Conservation (phyloP, 1,139 yeast genomes). For the Pneumocystis canis region DNA sequence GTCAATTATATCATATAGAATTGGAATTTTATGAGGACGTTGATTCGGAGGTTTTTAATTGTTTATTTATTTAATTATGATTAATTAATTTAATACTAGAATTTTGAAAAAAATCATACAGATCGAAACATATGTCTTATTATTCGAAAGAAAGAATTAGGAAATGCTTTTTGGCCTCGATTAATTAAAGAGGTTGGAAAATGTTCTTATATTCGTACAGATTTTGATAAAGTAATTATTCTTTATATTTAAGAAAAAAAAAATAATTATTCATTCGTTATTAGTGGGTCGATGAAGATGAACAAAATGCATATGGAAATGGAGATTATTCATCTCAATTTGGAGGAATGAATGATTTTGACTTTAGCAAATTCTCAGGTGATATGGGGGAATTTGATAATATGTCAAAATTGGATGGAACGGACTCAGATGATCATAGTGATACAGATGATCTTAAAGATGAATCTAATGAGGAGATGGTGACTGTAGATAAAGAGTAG, state of each 20-base stretch:
- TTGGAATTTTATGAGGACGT: too few species aligned
- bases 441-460: slow-evolving; percentile 15
- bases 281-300: slow-evolving; percentile 86
- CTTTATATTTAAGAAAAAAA: not conserved
- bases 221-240: slow-evolving; percentile 47
- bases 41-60: too few species aligned
- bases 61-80: too few species aligned
- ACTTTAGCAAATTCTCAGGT: slow-evolving; percentile 14
- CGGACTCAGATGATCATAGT: slow-evolving; percentile 18
- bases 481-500: not conserved
- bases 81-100: not conserved
- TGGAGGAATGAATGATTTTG: slow-evolving; percentile 14
- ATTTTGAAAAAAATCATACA: slow-evolving; percentile 30
- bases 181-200: slow-evolving; percentile 61
- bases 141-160: slow-evolving; percentile 50
- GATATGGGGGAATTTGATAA: not conserved
- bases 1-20: slow-evolving; percentile 14
- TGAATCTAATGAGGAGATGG: not conserved
- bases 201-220: slow-evolving; percentile 71
- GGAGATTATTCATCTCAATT: slow-evolving; percentile 26
- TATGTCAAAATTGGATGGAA: slow-evolving; percentile 21
- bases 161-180: slow-evolving; percentile 84
- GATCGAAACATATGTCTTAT: slow-evolving; percentile 63
- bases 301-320: slow-evolving; percentile 44
- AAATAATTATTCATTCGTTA: slow-evolving; percentile 17